Percentiles rank a stretch among this genome's conserved stretches.
Conservation (phyloP, 2,329 filamentous ascomycete genomes). For the Paraphoma chrysanthemicola region DNA sequence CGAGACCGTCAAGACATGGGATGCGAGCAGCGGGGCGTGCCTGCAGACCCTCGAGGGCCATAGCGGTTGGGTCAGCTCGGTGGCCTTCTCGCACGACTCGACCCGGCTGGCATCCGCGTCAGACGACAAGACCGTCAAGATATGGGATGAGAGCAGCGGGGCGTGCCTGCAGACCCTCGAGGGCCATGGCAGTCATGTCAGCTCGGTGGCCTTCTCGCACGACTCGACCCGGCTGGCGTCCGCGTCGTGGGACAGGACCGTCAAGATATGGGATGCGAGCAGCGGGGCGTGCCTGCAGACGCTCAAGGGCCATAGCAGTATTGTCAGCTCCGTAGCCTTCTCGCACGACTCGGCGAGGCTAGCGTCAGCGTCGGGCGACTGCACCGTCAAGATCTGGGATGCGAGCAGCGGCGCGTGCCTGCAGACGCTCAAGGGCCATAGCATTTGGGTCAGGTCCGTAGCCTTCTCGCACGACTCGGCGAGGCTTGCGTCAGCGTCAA, state of each 20-base stretch:
- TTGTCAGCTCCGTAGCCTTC: not conserved
- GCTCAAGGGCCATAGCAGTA: conserved; percentile 17
- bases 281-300: conserved; percentile 20
- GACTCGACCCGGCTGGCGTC: conserved; percentile 17
- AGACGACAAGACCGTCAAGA: conserved; percentile 13
- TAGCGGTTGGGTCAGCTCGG: too few relatives aligned
- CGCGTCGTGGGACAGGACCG: conserved; percentile 21
- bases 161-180: conserved; percentile 19
- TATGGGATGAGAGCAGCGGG: conserved; percentile 12
- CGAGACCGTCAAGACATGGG: too few relatives aligned
- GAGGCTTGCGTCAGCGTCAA: too few relatives aligned
- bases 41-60: too few relatives aligned
- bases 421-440: conserved; percentile 5
- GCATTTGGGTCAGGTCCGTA: too few relatives aligned
- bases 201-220: conserved; percentile 25
- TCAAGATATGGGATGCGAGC: conserved; percentile 13
- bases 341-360: conserved; percentile 1
- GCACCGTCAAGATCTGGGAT: conserved; percentile 17
- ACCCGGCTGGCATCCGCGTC: too few relatives aligned
- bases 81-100: too few relatives aligned
- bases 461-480: too few relatives aligned
- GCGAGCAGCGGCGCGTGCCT: conserved; percentile 4
- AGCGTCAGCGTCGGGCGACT: not conserved
- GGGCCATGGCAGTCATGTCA: conserved; percentile 12
- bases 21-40: too few relatives aligned